phyloP scores from a whole-genome alignment of 1,139 yeast genomes.

The Geotrichum armillariae region DNA sequence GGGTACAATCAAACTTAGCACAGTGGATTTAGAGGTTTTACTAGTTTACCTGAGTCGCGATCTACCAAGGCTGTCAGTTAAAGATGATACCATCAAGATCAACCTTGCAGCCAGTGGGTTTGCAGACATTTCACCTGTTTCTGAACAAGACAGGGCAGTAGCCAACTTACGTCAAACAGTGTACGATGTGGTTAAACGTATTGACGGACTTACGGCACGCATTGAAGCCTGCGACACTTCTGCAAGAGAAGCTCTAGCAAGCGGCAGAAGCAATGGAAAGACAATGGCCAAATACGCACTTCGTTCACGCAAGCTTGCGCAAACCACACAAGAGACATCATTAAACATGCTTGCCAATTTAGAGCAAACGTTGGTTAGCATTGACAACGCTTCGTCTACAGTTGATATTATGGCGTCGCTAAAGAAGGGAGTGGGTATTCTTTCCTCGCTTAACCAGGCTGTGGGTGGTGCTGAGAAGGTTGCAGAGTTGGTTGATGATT shows the following conservation, averaged over 20 bases:
- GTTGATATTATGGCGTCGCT: slow-evolving; percentile 35
- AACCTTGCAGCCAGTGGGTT: slow-evolving; percentile 11
- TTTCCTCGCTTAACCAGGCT: slow-evolving; percentile 35
- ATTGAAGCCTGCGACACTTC: slow-evolving; percentile 26
- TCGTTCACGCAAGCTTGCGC: slow-evolving; percentile 31
- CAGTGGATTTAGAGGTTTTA: slow-evolving; percentile 33
- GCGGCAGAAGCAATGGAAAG: slow-evolving; percentile 28
- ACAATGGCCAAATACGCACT: slow-evolving; percentile 35
- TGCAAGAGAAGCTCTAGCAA: slow-evolving; percentile 32
- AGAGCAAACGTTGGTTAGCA: slow-evolving; percentile 35
- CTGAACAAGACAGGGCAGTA: slow-evolving; percentile 37
- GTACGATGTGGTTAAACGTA: slow-evolving; percentile 30
- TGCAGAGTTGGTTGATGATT: slow-evolving; percentile 38
- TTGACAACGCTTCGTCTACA: slow-evolving; percentile 33
- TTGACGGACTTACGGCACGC: slow-evolving; percentile 29
- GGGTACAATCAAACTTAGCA: slow-evolving; percentile 3
- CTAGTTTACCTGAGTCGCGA: slow-evolving; percentile 35
- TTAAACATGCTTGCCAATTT: slow-evolving; percentile 36
- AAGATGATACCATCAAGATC: slow-evolving; percentile 29
- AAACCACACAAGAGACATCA: slow-evolving; percentile 33
- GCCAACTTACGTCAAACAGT: slow-evolving; percentile 35
- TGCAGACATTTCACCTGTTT: slow-evolving; percentile 23
- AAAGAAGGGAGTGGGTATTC: slow-evolving; percentile 34
- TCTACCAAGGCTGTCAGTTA: slow-evolving; percentile 25
- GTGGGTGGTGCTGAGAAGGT: slow-evolving; percentile 41